Base-by-base conservation (phyloP, 129 eudicot genomes). In the Apium graveolens region DNA sequence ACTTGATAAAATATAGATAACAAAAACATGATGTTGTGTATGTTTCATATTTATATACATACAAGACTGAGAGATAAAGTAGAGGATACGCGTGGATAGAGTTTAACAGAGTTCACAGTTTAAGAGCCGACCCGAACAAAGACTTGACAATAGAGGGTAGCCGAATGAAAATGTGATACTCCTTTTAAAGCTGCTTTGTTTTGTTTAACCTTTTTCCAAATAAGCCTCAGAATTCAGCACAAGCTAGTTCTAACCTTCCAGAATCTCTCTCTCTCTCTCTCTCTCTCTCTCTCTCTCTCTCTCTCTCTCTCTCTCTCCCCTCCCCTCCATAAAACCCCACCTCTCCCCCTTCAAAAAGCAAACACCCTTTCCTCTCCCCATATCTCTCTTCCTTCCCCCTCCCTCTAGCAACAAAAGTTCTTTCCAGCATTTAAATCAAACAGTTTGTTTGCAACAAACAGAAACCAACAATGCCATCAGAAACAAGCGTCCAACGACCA, bases 291-390 rank as follows among this genome's bases (percentile, higher is more conserved):
- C 45, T 10, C 45, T 43, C 45, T 43, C 42, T 4, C 5, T 35
- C 42, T 6, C 45, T 43, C 45, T 43, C 45, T 43, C 45, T 43
- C 45, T 43, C 45, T 43, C 45, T n/a, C 80, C 74, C 45, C 16
- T 24, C 38, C 7, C 84, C 60, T 68, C 86, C 82, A 81, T 84
- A 87, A 81, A 86, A 81, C 35, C 90, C 85, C 83, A 55, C 86
- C 70, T 32, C 49, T 16, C 11, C 49, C 24, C 72, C 82, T 48
- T 78, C 49, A 80, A 73, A 80, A 80, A 80, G 82, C 81, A 45
- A 60, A 35, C 72, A 70, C 42, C 20, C 27, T 46, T n/a, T 26
- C 38, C 73, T 5, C 79, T 73, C 73, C 37, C 24, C 1, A n/a
- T 14, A 10, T 14, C 73, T 57, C 21, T 41, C 45, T 26, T 9